Evolutionary conservation across 2,329 filamentous ascomycete species (phyloP).

Genomic region (Epichloe uncinata): DNA sequence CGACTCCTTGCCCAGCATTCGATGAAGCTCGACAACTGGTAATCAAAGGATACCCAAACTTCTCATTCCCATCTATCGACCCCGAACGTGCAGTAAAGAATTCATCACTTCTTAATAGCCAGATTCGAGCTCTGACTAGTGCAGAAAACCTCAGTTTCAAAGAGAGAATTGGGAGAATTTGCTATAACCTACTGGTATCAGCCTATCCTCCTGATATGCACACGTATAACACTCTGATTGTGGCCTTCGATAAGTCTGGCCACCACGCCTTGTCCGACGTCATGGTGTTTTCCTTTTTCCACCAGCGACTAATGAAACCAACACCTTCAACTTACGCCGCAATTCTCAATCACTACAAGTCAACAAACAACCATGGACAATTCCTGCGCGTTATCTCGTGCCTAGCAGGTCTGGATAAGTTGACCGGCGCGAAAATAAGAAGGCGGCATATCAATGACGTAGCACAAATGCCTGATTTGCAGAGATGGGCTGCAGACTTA

Average conservation of each 20-base stretch:
- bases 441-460: slow-evolving; percentile 22
- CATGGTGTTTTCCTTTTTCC: slow-evolving; percentile 38
- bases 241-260: slow-evolving; percentile 44
- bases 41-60: slow-evolving; percentile 8
- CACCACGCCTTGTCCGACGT: slow-evolving; percentile 36
- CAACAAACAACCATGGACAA: slow-evolving; percentile 24
- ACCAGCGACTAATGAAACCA: slow-evolving; percentile 28
- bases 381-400: slow-evolving; percentile 33
- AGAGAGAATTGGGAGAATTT: slow-evolving; percentile 29
- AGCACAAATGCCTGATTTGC: slow-evolving; percentile 12
- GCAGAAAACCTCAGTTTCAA: slow-evolving; percentile 14
- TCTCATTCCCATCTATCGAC: slow-evolving; percentile 17
- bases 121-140: slow-evolving; percentile 17
- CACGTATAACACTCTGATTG: slow-evolving; percentile 58
- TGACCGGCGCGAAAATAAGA: slow-evolving; percentile 25
- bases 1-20: slow-evolving; percentile 14
- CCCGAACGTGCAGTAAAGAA: slow-evolving; percentile 12
- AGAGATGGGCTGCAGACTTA: slow-evolving; percentile 16
- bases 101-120: slow-evolving; percentile 16
- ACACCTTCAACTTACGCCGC: slow-evolving; percentile 36
- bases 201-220: slow-evolving; percentile 48
- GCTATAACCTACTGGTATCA: slow-evolving; percentile 54
- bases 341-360: slow-evolving; percentile 37
- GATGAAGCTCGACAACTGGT: slow-evolving; percentile 16
- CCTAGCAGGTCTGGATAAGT: slow-evolving; percentile 29